Percentiles rank a stretch among this genome's conserved stretches.
These are phyloP conservation scores for Collybiopsis luxurians DNA, from an alignment of 768 basidiomycete species.

Conservation along the genomic window DNA sequence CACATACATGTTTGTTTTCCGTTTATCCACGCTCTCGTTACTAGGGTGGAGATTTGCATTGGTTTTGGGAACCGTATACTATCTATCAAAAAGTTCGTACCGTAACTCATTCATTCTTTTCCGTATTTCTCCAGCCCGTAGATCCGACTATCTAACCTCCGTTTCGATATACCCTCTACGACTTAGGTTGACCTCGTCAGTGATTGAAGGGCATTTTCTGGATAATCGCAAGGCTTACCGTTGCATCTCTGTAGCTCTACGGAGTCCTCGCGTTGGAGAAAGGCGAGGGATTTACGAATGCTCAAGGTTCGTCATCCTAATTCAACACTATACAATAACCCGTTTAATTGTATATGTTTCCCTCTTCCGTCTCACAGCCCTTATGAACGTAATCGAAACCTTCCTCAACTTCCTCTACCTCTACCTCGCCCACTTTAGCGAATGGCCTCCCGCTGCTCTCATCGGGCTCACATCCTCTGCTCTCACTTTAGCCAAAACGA, in stretches of 20 bases:
- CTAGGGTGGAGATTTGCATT: slow-evolving; percentile 83
- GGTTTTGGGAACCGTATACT: slow-evolving; percentile 87
- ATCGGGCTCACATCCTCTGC: slow-evolving; percentile 68
- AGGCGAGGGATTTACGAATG: slow-evolving; percentile 79
- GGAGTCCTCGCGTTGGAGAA: slow-evolving; percentile 62
- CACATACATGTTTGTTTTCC: neutral
- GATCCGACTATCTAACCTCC: too few relatives aligned
- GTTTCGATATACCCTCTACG: too few relatives aligned
- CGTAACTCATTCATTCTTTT: slow-evolving; percentile 23
- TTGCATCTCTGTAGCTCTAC: slow-evolving; percentile 58
- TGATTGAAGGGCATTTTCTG: slow-evolving; percentile 3
- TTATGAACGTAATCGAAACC: slow-evolving; percentile 79
- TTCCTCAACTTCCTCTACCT: slow-evolving; percentile 72
- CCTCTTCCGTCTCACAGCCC: slow-evolving; percentile 50
- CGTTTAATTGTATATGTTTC: neutral
- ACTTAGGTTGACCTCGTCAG: slow-evolving; percentile 33
- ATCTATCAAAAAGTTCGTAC: slow-evolving; percentile 61
- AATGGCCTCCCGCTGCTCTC: slow-evolving; percentile 63
- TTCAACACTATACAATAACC: too few relatives aligned
- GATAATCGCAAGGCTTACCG: neutral
- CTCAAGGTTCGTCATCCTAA: slow-evolving; percentile 80
- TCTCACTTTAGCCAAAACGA: slow-evolving; percentile 77
- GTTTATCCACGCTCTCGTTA: neutral
- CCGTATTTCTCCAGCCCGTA: neutral
- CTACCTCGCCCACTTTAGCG: slow-evolving; percentile 63